Evolutionary conservation across 2,329 filamentous ascomycete genomes (phyloP), one percentile per base, ranked within the genome.

Genomic region (Triangularia setosa): DNA sequence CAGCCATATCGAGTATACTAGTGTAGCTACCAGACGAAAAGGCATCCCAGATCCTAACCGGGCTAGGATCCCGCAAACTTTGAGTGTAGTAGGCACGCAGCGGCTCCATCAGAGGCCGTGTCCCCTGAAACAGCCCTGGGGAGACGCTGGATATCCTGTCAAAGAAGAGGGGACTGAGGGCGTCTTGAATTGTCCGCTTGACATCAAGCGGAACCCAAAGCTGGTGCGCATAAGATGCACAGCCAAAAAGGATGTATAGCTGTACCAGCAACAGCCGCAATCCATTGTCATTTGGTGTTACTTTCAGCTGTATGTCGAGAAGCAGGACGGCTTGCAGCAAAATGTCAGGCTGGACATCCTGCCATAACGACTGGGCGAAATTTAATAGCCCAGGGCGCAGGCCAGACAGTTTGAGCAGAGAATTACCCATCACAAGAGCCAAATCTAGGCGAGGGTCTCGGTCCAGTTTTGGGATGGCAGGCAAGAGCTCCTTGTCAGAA

Each of bases 101-200:
- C 3, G 79, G 77, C 4, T 80, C 76, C 35, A 79, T 76, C 7
- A 81, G 70, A 4, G 44, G 79, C 65, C 55, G 74, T 67, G 18
- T 75, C 71, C 67, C 80, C 67, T 62, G 66, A 52, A 81, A 79
- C 53, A 79, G 68, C 0, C 75, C 76, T 0, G 84, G 84, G 0
- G 84, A 76, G 1, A 86, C 71, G 0, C 79, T 82, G 1, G 83
- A 83, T 5, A 87, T 73, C 1, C 85, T 79, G 69, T 87, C 85
- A 65, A 83, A 81, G 64, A 84, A 84, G 1, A 85, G 74, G 0
- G 83, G 80, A 2, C 78, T 83, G 0, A 87, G 76, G 0, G 83
- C 82, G 66, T 87, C 84, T n/a, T 84, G 80, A 27, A 86, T 83
- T 0, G 82, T 83, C 23, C 84, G 79, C 73, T 87, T 87, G 1